Percentiles rank a stretch among this genome's conserved stretches.
Conservation (phyloP, 352 stramenopile genomes). For the Globisporangium abappressorium region DNA sequence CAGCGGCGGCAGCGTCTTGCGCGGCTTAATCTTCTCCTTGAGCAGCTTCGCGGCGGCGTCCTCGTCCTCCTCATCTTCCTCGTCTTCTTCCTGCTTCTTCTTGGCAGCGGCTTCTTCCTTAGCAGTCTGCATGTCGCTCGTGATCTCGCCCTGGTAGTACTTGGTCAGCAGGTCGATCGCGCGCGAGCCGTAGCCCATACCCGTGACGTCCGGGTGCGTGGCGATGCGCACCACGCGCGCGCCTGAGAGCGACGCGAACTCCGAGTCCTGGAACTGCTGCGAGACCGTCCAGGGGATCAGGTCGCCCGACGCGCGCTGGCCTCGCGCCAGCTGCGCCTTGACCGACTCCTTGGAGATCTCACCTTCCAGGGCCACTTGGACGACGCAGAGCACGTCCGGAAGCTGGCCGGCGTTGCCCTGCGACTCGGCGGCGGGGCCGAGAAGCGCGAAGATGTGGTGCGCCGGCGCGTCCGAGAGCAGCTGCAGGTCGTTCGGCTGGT, state of each 20-base stretch:
- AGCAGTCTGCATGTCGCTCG: constrained; percentile 38
- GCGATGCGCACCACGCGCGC: constrained; percentile 98
- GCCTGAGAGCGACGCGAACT: constrained; percentile 96
- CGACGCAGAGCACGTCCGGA: constrained; percentile 97
- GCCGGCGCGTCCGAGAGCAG: constrained; percentile 97
- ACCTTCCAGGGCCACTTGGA: constrained; percentile 97
- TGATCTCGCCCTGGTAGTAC: constrained; percentile 98
- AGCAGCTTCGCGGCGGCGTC: constrained; percentile 53
- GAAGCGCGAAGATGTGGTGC: constrained; percentile 97
- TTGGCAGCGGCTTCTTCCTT: constrained; percentile 35
- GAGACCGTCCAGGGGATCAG: constrained; percentile 99
- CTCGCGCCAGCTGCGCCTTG: constrained; percentile 91
- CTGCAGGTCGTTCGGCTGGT: constrained; percentile 99
- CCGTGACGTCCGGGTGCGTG: constrained; percentile 94
- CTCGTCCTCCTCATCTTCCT: constrained; percentile 48
- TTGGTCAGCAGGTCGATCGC: constrained; percentile 94
- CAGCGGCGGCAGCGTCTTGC: constrained; percentile 96
- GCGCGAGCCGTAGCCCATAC: constrained; percentile 98
- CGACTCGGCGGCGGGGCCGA: constrained; percentile 93
- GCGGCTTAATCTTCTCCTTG: constrained; percentile 92
- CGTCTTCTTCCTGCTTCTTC: constrained; percentile 29
- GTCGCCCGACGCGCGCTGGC: constrained; percentile 97
- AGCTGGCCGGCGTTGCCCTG: constrained; percentile 88
- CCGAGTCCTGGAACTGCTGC: constrained; percentile 99
- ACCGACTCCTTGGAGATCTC: constrained; percentile 97